phyloP scores from a whole-genome alignment of 768 basidiomycete species.

The Russula brevipes region DNA sequence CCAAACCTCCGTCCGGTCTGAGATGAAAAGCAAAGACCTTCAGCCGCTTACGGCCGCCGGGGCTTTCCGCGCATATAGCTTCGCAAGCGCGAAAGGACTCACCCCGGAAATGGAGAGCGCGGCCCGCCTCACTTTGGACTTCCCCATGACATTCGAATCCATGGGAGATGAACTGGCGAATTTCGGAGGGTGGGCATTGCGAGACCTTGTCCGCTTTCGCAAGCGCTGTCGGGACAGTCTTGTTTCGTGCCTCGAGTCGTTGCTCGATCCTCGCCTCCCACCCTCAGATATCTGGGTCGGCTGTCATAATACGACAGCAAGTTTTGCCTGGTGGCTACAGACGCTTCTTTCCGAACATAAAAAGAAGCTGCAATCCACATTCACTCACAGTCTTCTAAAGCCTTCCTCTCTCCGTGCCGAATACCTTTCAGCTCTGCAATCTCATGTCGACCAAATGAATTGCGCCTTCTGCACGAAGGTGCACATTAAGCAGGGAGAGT shows the following conservation, averaged over 20 bases:
- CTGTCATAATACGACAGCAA: not conserved
- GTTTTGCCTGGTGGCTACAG: not conserved
- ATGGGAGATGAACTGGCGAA: not conserved
- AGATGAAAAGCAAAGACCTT: not conserved
- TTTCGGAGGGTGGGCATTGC: constrained; percentile 6
- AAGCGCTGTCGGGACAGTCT: constrained; percentile 12
- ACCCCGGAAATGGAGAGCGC: not conserved
- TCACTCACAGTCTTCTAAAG: not conserved
- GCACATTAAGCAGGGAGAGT: constrained; percentile 7
- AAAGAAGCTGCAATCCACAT: not conserved
- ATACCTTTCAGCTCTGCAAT: constrained; percentile 3
- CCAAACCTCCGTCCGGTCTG: constrained; percentile 1
- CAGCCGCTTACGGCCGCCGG: not conserved
- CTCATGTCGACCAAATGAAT: not conserved
- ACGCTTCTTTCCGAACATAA: not conserved
- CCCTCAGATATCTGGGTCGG: constrained; percentile 13
- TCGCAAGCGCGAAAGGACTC: constrained; percentile 16
- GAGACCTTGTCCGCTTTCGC: constrained; percentile 6
- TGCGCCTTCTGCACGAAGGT: constrained; percentile 13
- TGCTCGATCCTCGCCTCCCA: constrained; percentile 9
- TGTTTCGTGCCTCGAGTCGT: not conserved
- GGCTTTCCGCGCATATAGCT: constrained; percentile 23
- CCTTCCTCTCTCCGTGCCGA: not conserved
- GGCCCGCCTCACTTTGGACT: constrained; percentile 4
- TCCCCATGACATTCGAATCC: constrained; percentile 14